Conservation (phyloP, 2,329 filamentous ascomycete genomes). For the Sporothrix pallida region DNA sequence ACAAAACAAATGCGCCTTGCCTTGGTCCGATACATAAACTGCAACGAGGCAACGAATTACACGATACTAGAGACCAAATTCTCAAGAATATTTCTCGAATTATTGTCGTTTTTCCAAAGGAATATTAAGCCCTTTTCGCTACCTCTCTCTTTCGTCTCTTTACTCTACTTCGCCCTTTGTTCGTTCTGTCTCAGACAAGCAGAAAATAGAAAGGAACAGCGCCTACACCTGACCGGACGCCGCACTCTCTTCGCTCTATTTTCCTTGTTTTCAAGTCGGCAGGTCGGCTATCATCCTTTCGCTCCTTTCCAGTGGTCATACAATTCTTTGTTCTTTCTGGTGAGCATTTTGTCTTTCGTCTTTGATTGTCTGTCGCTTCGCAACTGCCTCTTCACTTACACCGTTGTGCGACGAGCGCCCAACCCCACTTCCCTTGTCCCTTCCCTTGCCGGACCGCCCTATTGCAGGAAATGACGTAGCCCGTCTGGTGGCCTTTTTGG, state of each 20-base stretch:
- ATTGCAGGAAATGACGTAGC: constrained; percentile 22
- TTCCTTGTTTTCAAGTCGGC: background rate
- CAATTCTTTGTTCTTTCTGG: background rate
- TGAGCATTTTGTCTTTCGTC: background rate
- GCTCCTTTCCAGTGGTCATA: background rate
- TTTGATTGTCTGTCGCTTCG: background rate
- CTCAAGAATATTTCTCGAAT: background rate
- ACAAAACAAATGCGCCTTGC: constrained; percentile 9
- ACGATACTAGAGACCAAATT: constrained; percentile 1
- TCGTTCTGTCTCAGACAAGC: constrained; percentile 19
- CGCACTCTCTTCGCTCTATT: background rate
- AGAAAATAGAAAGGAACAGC: background rate
- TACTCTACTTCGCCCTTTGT: background rate
- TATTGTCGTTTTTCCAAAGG: too few species aligned
- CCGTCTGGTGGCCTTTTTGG: constrained; percentile 6
- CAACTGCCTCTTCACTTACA: constrained; percentile 19
- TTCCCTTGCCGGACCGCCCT: too few species aligned
- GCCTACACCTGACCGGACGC: constrained; percentile 1
- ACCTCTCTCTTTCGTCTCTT: background rate
- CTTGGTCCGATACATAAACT: too few species aligned
- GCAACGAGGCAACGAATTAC: background rate
- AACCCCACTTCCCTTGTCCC: background rate
- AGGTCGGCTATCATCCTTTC: too few species aligned
- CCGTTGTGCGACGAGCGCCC: background rate
- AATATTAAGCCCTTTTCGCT: background rate